These are phyloP conservation scores for Brettanomyces sp. DNA, from an alignment of 805 yeast species.

Conservation along the genomic window DNA sequence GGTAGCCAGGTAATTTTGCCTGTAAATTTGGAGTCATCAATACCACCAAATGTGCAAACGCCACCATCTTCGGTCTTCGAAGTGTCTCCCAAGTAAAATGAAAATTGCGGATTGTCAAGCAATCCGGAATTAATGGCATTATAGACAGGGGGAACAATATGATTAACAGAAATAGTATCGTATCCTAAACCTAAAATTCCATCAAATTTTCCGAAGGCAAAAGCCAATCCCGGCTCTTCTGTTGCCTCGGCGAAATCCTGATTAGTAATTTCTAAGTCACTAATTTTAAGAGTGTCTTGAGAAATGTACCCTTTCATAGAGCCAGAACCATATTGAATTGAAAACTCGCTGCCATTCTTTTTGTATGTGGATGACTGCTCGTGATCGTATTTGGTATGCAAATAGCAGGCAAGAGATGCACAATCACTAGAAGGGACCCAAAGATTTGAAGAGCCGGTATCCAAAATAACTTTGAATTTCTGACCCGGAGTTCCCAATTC, in stretches of 20 bases:
- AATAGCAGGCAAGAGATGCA: conserved; percentile 87
- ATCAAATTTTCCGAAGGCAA: conserved; percentile 97
- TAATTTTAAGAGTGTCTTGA: conserved; percentile 71
- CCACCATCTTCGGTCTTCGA: conserved; percentile 71
- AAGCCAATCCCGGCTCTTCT: conserved; percentile 92
- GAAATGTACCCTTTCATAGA: conserved; percentile 87
- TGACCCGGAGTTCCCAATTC: conserved; percentile 90
- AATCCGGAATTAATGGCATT: conserved; percentile 77
- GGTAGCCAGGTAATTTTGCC: conserved; percentile 95
- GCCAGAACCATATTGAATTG: conserved; percentile 89
- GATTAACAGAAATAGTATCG: conserved; percentile 81
- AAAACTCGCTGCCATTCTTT: conserved; percentile 78
- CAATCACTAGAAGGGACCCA: conserved; percentile 94
- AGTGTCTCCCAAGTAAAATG: conserved; percentile 82
- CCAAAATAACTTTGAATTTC: conserved; percentile 84
- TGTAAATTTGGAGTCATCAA: conserved; percentile 61
- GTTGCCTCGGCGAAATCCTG: conserved; percentile 98
- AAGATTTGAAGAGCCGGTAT: conserved; percentile 93
- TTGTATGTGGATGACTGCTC: conserved; percentile 73
- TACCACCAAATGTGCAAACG: conserved; percentile 91
- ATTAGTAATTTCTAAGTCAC: conserved; percentile 73
- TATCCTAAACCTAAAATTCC: conserved; percentile 95
- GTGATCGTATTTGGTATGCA: conserved; percentile 88
- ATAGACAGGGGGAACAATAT: conserved; percentile 88
- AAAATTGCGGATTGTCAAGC: conserved; percentile 76